Conservation (phyloP, 2,329 filamentous ascomycete genomes). For the Talaromyces sp. region DNA sequence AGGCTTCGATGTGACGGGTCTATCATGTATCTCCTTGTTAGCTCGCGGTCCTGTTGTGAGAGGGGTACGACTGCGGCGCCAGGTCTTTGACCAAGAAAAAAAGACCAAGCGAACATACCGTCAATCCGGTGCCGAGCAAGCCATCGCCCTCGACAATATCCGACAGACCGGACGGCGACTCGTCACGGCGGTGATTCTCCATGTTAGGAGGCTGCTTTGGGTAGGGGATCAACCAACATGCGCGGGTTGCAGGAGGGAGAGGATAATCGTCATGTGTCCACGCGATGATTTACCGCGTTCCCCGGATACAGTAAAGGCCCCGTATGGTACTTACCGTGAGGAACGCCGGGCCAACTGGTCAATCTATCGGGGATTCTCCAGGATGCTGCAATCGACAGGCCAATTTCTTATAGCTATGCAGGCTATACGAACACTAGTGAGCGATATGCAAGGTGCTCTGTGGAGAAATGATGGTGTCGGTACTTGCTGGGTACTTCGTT, state of each 20-base stretch:
- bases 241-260: conserved; percentile 21
- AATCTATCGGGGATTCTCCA: neutral
- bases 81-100: conserved; percentile 7
- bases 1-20: conserved; percentile 87
- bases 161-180: conserved; percentile 47
- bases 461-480: neutral
- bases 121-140: conserved; percentile 52
- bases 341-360: neutral
- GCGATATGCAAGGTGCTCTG: conserved; percentile 13
- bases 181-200: conserved; percentile 51
- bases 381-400: conserved; percentile 1
- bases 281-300: conserved; percentile 39
- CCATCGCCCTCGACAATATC: conserved; percentile 47
- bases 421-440: conserved; percentile 4
- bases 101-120: conserved; percentile 45
- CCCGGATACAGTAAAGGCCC: conserved; percentile 13
- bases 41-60: conserved; percentile 7
- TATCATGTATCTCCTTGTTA: conserved; percentile 41
- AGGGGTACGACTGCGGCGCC: conserved; percentile 5
- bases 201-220: conserved; percentile 33
- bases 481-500: neutral
- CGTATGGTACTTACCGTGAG: conserved; percentile 24
- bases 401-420: conserved; percentile 1
- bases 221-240: conserved; percentile 31
- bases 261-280: conserved; percentile 25